phyloP scores from a whole-genome alignment of 106 monocot genomes.

The Acanthochlamys bracteata region DNA sequence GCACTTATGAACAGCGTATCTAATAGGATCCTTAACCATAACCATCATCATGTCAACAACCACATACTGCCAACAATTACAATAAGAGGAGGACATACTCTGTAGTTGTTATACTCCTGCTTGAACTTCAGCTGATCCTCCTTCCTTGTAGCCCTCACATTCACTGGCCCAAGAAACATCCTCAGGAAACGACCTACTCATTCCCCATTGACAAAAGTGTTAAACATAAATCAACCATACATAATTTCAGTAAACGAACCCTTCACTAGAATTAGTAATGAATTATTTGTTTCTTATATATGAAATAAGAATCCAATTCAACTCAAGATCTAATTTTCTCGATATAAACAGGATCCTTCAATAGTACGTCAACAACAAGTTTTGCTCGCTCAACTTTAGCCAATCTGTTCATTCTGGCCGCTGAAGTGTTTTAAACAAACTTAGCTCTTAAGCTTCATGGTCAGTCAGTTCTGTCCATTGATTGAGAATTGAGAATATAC shows the following conservation, averaged over 20 bases:
- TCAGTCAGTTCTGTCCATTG: too few relatives aligned
- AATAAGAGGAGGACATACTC: conserved; percentile 26
- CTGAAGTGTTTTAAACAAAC: too few relatives aligned
- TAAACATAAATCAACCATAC: neutral
- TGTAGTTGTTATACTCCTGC: conserved; percentile 92
- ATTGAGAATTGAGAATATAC: too few relatives aligned
- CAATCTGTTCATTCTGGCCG: too few relatives aligned
- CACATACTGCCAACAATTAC: neutral
- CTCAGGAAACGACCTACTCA: conserved; percentile 67
- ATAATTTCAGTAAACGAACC: neutral
- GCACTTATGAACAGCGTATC: too few relatives aligned
- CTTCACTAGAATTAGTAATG: neutral
- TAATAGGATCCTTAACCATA: neutral
- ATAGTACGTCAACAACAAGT: too few relatives aligned
- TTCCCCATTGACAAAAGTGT: neutral
- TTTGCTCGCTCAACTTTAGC: too few relatives aligned
- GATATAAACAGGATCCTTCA: too few relatives aligned
- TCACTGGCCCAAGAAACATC: conserved; percentile 88
- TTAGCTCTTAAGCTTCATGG: too few relatives aligned
- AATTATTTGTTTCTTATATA: too few relatives aligned
- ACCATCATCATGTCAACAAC: neutral
- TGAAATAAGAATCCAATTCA: too few relatives aligned
- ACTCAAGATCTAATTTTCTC: too few relatives aligned
- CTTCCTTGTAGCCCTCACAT: conserved; percentile 72
- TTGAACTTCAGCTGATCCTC: conserved; percentile 86